These are phyloP conservation scores for Tephrocybe sp. DNA, from an alignment of 768 basidiomycete species.

Conservation along the genomic window DNA sequence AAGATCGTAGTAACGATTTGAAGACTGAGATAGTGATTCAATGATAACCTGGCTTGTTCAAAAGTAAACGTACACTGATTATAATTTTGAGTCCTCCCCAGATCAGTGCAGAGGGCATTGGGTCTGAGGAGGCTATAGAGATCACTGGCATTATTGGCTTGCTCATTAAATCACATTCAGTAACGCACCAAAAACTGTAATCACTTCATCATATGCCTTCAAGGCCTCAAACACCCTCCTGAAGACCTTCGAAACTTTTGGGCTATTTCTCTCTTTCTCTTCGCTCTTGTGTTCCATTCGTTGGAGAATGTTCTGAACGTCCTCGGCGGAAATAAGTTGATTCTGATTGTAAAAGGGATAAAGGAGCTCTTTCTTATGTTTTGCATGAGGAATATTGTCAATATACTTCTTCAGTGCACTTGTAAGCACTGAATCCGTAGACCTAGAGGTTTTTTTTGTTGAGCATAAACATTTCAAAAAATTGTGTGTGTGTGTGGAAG, in stretches of 20 bases:
- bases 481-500: too few species aligned
- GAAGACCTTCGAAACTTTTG: neutral
- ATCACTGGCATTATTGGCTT: neutral
- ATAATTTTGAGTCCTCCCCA: slow-evolving; percentile 4
- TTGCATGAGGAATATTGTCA: neutral
- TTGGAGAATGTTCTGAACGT: neutral
- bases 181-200: neutral
- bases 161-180: neutral
- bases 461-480: neutral
- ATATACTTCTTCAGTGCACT: neutral
- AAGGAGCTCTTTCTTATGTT: neutral
- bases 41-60: neutral
- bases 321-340: neutral
- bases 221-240: slow-evolving; percentile 1
- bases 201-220: neutral
- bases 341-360: neutral
- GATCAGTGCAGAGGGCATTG: neutral
- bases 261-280: neutral
- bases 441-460: neutral
- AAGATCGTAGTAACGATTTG: neutral
- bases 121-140: neutral
- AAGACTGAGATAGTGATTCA: neutral
- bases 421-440: neutral
- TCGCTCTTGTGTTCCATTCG: neutral
- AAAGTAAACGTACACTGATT: neutral